Evolutionary conservation across 331 rosid species (phyloP), one percentile per base, ranked within the genome.

Genomic region (Malus hybrid): DNA sequence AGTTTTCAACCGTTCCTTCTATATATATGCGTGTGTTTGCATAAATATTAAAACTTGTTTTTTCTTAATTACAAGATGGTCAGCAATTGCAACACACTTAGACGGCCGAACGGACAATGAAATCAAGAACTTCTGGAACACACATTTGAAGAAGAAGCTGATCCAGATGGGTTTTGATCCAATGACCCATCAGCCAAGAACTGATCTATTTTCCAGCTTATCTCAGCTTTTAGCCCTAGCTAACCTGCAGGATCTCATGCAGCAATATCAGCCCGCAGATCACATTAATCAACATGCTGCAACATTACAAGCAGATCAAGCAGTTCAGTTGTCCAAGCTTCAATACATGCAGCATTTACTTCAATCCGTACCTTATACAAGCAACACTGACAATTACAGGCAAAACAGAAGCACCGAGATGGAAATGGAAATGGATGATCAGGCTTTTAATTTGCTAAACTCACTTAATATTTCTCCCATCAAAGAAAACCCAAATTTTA

Each of bases 121-220:
- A 80, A 89, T 91, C 13, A 91, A 91, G 79, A 91, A 91, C 68
- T 91, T 89, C 87, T 91, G 97, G 97, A 91, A 91, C 61, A 91
- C 97, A 7, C 97, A 91, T 77, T 64, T 91, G 67, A 91, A 85
- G 91, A 91, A 91, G 72, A 91, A 89, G 84, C 76, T 91, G 36
- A 91, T 89, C 81, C 96, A 88, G 82, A 91, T 91, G 97, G 97
- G 97, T n/a, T 86, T 89, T 68, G 97, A 91, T 85, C 96, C 97
- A 84, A 88, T 85, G 90, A 91, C 96, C 24, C 97, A 91, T 71
- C 96, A 89, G n/a, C 97, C 97, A 52, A 88, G 96, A 86, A 88
- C 90, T 15, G 96, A 91, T 70, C 91, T 88, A 30, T 84, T 88
- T 78, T 84, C 90, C 48, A 85, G 73, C 73, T 71, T 90, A 75